A percentile compares a stretch with the other conserved stretches of the same genome.
phyloP scores from a whole-genome alignment of 805 yeast genomes.

The Spathaspora sp. region DNA sequence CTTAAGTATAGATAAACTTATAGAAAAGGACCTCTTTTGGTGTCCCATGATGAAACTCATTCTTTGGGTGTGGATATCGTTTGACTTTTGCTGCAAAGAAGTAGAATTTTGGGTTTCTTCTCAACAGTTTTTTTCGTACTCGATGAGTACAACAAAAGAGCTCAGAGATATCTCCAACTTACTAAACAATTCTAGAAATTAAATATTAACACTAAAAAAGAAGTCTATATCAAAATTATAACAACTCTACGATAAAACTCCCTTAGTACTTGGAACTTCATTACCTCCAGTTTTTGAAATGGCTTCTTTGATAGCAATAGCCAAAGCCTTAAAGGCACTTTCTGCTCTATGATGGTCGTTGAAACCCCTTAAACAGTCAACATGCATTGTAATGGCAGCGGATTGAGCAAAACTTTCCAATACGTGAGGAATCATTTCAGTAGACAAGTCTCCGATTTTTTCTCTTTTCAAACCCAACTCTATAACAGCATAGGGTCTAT shows the following conservation, averaged over 20 bases:
- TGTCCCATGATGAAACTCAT: not conserved
- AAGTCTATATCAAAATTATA: not conserved
- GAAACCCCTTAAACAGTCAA: constrained; percentile 88
- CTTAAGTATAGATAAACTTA: not conserved
- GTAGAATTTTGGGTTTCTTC: not conserved
- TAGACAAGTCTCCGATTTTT: constrained; percentile 84
- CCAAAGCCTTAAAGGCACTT: constrained; percentile 93
- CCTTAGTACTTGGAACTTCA: constrained; percentile 96
- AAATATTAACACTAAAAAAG: not conserved
- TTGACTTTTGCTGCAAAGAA: not conserved
- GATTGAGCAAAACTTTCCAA: constrained; percentile 90
- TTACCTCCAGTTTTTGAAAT: constrained; percentile 76
- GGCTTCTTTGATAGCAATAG: constrained; percentile 88
- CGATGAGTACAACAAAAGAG: not conserved
- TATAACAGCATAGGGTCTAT: constrained; percentile 87
- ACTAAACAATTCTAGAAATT: not conserved
- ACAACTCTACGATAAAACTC: constrained; percentile 63
- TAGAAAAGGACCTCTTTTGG: not conserved
- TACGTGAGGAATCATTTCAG: constrained; percentile 98
- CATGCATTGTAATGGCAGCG: constrained; percentile 88
- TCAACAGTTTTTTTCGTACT: not conserved
- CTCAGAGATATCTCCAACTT: no score
- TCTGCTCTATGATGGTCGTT: constrained; percentile 97
- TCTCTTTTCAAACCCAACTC: constrained; percentile 90
- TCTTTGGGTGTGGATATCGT: not conserved